Conservation (phyloP, 2,329 filamentous ascomycete species). For the Alternaria incomplexa region DNA sequence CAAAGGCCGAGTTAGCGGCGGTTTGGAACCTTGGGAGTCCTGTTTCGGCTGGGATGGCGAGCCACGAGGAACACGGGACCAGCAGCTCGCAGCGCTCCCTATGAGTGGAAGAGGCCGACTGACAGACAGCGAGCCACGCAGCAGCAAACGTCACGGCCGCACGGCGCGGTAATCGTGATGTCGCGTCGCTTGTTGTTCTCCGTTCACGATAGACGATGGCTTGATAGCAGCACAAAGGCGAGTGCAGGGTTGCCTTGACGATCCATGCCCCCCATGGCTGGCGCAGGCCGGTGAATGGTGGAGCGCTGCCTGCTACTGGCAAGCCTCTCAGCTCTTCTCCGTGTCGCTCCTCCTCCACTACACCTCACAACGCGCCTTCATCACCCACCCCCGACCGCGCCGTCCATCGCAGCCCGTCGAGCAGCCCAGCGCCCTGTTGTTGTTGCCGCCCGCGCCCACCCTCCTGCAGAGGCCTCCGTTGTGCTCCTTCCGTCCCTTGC, state of each 20-base stretch:
- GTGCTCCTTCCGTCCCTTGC: slow-evolving; percentile 26
- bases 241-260: slow-evolving; percentile 26
- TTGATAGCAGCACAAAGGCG: slow-evolving; percentile 1
- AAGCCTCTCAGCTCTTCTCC: slow-evolving; percentile 25
- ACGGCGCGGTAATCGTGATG: background rate
- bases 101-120: background rate
- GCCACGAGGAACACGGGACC: slow-evolving; percentile 4
- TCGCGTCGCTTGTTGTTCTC: background rate
- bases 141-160: background rate
- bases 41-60: background rate
- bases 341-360: slow-evolving; percentile 20
- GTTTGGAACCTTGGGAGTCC: slow-evolving; percentile 1
- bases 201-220: background rate
- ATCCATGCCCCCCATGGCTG: slow-evolving; percentile 15
- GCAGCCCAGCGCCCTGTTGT: slow-evolving; percentile 32
- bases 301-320: slow-evolving; percentile 16
- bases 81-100: background rate
- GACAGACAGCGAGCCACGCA: slow-evolving; percentile 1
- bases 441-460: slow-evolving; percentile 9
- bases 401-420: slow-evolving; percentile 6
- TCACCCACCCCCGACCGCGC: slow-evolving; percentile 16
- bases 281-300: slow-evolving; percentile 28
- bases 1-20: slow-evolving; percentile 9
- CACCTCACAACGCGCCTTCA: slow-evolving; percentile 17
- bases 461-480: background rate